A percentile compares a stretch with the other conserved stretches of the same genome.
These are phyloP conservation scores for Bruguiera sexangula DNA, from an alignment of 345 rosid genomes.

Conservation along the genomic window DNA sequence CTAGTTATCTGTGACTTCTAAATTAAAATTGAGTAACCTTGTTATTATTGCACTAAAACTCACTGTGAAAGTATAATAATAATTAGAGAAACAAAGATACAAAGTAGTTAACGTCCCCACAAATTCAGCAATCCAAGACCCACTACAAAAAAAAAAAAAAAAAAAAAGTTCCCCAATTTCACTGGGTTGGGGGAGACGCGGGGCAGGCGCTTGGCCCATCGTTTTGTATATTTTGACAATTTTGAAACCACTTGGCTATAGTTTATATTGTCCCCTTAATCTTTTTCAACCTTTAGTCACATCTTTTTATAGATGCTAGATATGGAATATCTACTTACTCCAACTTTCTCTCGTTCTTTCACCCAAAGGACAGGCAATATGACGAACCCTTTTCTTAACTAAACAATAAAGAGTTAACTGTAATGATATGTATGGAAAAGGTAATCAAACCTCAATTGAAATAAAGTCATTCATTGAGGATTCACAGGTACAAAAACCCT, in stretches of 20 bases:
- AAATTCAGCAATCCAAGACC: too few relatives aligned
- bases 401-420: too few relatives aligned
- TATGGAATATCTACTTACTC: conserved; percentile 22
- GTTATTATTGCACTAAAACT: too few relatives aligned
- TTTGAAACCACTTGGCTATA: conserved; percentile 6
- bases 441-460: too few relatives aligned
- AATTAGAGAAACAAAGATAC: conserved; percentile 25
- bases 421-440: too few relatives aligned
- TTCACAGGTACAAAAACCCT: too few relatives aligned
- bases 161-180: not conserved
- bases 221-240: conserved; percentile 16
- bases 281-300: conserved; percentile 18
- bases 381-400: conserved; percentile 1
- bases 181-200: not conserved
- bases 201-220: not conserved
- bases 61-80: not conserved
- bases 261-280: conserved; percentile 7
- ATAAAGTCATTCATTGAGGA: too few relatives aligned
- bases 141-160: too few relatives aligned
- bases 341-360: conserved; percentile 28
- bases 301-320: conserved; percentile 15
- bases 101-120: conserved; percentile 6
- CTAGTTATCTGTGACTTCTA: too few relatives aligned
- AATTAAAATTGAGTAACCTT: too few relatives aligned
- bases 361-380: conserved; percentile 24